Evolutionary conservation across 1,284 basidiomycete species (phyloP).

Genomic region (Ustilago lituana): DNA sequence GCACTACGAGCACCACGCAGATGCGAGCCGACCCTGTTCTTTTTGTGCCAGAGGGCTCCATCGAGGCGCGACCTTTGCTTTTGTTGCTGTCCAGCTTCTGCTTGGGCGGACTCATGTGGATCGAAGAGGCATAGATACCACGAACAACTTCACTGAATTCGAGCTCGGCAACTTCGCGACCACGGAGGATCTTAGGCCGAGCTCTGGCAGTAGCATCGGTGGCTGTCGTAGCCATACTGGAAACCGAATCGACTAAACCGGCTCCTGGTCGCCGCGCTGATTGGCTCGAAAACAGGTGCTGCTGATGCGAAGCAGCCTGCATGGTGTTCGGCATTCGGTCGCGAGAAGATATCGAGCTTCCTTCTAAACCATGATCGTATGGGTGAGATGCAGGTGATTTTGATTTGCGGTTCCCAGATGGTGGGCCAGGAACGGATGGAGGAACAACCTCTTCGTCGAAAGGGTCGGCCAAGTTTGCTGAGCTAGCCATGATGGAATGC

Average conservation of each 20-base stretch:
- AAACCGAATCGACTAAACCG: conserved; percentile 33
- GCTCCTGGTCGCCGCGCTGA: conserved; percentile 4
- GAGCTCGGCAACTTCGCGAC: conserved; percentile 56
- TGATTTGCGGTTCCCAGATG: neutral
- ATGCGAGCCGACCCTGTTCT: neutral
- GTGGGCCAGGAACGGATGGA: neutral
- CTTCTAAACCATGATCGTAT: neutral
- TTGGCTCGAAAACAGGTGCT: conserved; percentile 10
- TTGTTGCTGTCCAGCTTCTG: conserved; percentile 1
- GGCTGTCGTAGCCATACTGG: conserved; percentile 30
- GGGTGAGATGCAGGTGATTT: neutral
- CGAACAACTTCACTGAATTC: conserved; percentile 58
- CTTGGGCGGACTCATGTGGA: neutral
- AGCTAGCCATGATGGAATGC: conserved; percentile 43
- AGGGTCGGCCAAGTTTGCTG: conserved; percentile 49
- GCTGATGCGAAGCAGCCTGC: neutral
- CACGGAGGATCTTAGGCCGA: conserved; percentile 18
- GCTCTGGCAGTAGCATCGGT: conserved; percentile 26
- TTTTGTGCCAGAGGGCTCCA: neutral
- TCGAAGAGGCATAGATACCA: conserved; percentile 44
- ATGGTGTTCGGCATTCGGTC: neutral
- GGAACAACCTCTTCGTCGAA: conserved; percentile 22
- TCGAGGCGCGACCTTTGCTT: conserved; percentile 16
- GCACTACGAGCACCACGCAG: conserved; percentile 42
- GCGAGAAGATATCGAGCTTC: neutral